These are phyloP conservation scores for Nemania bipapillata DNA, from an alignment of 2,329 filamentous ascomycete genomes.

Conservation along the genomic window DNA sequence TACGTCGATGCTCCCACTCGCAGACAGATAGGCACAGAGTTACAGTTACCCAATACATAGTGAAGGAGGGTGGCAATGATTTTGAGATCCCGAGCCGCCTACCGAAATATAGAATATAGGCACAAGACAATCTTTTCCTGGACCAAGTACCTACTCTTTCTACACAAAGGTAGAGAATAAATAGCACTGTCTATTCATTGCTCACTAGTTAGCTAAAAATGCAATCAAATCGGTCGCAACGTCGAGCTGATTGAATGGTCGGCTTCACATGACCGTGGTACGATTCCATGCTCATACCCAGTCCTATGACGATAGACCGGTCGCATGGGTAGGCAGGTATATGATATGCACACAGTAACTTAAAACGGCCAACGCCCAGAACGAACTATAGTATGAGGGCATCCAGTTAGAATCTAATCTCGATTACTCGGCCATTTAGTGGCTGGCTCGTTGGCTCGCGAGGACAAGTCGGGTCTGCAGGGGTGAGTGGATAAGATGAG, in stretches of 20 bases:
- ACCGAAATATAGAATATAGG: constrained; percentile 10
- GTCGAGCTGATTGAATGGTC: constrained; percentile 23
- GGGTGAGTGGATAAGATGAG: constrained; percentile 39
- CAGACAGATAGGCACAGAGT: neutral
- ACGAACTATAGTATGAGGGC: constrained; percentile 18
- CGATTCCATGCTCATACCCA: constrained; percentile 9
- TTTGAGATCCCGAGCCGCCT: constrained; percentile 26
- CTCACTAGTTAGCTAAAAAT: neutral
- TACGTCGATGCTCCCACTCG: constrained; percentile 12
- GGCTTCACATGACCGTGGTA: constrained; percentile 13
- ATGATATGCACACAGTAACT: constrained; percentile 33
- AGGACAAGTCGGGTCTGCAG: constrained; percentile 36
- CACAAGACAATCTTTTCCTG: neutral
- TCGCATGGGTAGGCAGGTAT: constrained; percentile 22
- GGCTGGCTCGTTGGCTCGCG: constrained; percentile 36
- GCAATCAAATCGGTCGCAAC: constrained; percentile 4
- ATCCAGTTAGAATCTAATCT: constrained; percentile 36
- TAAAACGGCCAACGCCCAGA: constrained; percentile 24
- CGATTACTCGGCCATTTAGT: constrained; percentile 38
- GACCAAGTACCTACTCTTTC: too few species aligned
- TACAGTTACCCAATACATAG: neutral
- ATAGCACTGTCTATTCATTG: too few species aligned
- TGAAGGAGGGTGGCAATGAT: constrained; percentile 15
- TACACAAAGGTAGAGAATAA: too few species aligned
- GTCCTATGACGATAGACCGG: constrained; percentile 22